A percentile compares a stretch with the other conserved stretches of the same genome.
Evolutionary conservation across 164 flowering plant genomes (phyloP).

Genomic region (Macadamia integrifolia): DNA sequence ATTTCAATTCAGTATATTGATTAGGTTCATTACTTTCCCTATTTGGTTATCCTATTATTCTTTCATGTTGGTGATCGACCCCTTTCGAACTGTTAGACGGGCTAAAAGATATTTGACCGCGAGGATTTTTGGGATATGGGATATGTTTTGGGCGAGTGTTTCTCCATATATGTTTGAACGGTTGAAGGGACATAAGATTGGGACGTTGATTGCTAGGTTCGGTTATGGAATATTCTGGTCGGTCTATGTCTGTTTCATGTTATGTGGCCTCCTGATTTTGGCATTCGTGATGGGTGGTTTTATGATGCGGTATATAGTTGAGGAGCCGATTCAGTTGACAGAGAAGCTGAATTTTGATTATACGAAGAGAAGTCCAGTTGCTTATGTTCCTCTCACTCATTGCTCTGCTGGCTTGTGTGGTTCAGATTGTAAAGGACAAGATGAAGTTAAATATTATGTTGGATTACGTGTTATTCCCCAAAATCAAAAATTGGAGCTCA

Average conservation of each 20-base stretch:
- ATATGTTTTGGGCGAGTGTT: constrained; percentile 13
- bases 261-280: constrained; percentile 41
- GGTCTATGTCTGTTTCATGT: constrained; percentile 40
- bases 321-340: constrained; percentile 55
- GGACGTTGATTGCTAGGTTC: constrained; percentile 25
- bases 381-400: constrained; percentile 46
- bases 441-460: constrained; percentile 17
- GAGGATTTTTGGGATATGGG: constrained; percentile 20
- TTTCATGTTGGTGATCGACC: constrained; percentile 38
- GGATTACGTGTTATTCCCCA: constrained; percentile 39
- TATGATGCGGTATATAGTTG: constrained; percentile 47
- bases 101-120: constrained; percentile 16
- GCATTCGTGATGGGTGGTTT: constrained; percentile 58
- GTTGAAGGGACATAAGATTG: constrained; percentile 24
- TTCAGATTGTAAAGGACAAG: constrained; percentile 21
- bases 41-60: constrained; percentile 30
- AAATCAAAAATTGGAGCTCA: constrained; percentile 48
- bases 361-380: constrained; percentile 59
- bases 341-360: constrained; percentile 73
- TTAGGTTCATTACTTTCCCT: constrained; percentile 45
- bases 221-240: constrained; percentile 74
- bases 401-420: constrained; percentile 28
- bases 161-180: constrained; percentile 17
- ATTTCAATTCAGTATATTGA: constrained; percentile 41
- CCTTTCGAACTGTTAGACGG: constrained; percentile 28